Base-by-base conservation (phyloP, 169 alveolate genomes). In the Cryptosporidium muris region DNA sequence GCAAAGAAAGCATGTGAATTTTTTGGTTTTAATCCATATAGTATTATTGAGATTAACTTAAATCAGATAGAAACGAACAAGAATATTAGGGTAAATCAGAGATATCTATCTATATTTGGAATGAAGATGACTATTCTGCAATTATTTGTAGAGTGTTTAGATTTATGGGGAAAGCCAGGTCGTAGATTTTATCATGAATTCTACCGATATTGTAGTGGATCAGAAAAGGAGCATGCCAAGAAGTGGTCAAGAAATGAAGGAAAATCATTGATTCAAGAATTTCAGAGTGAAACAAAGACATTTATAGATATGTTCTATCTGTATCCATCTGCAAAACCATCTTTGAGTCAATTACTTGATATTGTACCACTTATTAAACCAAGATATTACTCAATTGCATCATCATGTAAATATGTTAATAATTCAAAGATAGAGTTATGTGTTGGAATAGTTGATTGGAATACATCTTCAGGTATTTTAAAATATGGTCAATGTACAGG, bases 341-440 rank as follows among this genome's bases (percentile, higher is more conserved):
- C 80, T 38, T 40, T 88, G 14, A 74, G 48, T 53, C 91, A 88
- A 38, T 88, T 88, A 36, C 58, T 88, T 48, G 67, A 58, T 54
- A 11, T 80, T 11, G 63, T 88, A 25, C 90, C 90, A n/a, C 63
- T 66, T 45, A 60, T 85, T 16, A 85, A 85, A 51, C 66, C 90
- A 7, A 62, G 91, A 48, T 67, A 64, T 25, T 88, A 88, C 51
- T 88, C 91, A n/a, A 88, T 88, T 47, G 91, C 91, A 3, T 80
- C 89, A 43, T 88, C 81, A 8, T 65, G 25, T 51, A 64, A 82
- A 14, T 80, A 38, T 56, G 48, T 63, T 16, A 52, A 52, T 58
- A 85, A 66, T n/a, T 64, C 51, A 12, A 74, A 37, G 1, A 74
- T 74, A 12, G 85, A 74, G 25, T 63, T 74, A 3, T 74, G 85